Conservation (phyloP, 2,329 filamentous ascomycete species). For the Zalaria obscura region DNA sequence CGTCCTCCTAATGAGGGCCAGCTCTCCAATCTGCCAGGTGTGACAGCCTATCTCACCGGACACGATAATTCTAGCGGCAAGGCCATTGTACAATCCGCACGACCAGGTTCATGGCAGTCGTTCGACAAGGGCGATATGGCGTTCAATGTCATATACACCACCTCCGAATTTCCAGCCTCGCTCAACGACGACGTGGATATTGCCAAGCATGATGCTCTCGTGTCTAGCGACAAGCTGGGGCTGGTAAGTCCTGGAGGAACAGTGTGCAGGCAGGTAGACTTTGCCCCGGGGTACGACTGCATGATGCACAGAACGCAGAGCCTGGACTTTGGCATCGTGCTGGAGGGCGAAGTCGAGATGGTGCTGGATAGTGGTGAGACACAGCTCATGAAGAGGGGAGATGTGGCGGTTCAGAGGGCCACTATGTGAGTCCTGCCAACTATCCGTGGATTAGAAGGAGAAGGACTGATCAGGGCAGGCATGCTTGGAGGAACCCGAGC, state of each 20-base stretch:
- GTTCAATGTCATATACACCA: conserved; percentile 38
- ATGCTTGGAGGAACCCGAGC: conserved; percentile 18
- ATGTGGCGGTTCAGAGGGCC: conserved; percentile 23
- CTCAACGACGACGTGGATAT: conserved; percentile 35
- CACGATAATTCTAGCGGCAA: conserved; percentile 17
- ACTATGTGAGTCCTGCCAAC: conserved; percentile 13
- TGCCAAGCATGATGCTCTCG: conserved; percentile 27
- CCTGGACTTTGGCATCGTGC: conserved; percentile 22
- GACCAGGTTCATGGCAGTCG: conserved; percentile 17
- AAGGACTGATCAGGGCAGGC: conserved; percentile 3
- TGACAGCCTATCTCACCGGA: conserved; percentile 19
- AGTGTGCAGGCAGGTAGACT: conserved; percentile 27
- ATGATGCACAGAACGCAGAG: conserved; percentile 20
- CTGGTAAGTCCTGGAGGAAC: conserved; percentile 36
- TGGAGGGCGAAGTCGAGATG: conserved; percentile 19
- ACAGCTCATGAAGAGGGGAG: conserved; percentile 19
- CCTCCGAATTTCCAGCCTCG: conserved; percentile 32
- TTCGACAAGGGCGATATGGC: conserved; percentile 29
- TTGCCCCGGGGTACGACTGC: conserved; percentile 17
- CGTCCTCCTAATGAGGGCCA: conserved; percentile 16
- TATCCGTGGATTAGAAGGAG: neutral
- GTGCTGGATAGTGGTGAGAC: conserved; percentile 19
- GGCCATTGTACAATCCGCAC: conserved; percentile 17
- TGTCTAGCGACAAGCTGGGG: conserved; percentile 29
- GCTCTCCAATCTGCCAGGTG: conserved; percentile 16